phyloP scores from a whole-genome alignment of 495 filamentous ascomycete species.

The Penicillium ucsense region DNA sequence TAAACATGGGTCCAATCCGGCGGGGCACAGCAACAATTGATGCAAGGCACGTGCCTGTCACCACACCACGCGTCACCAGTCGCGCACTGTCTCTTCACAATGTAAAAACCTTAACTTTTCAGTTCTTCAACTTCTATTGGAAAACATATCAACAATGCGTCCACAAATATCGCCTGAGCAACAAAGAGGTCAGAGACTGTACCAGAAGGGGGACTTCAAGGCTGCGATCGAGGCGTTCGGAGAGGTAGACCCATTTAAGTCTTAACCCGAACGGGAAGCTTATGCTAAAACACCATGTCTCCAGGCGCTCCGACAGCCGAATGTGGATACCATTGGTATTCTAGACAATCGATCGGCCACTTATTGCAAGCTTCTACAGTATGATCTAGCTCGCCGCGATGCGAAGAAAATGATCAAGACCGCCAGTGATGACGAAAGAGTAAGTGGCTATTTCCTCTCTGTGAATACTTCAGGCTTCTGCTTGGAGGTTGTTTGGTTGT shows the following conservation, averaged over 20 bases:
- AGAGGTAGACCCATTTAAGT: slow-evolving; percentile 21
- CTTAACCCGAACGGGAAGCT: slow-evolving; percentile 9
- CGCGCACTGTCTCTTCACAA: not conserved
- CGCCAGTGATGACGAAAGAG: slow-evolving; percentile 38
- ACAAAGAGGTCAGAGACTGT: slow-evolving; percentile 31
- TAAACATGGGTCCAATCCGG: slow-evolving; percentile 30
- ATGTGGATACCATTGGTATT: slow-evolving; percentile 28
- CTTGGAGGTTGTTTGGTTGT: no score
- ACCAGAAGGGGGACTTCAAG: slow-evolving; percentile 29
- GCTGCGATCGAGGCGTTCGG: slow-evolving; percentile 34
- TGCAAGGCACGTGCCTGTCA: slow-evolving; percentile 13
- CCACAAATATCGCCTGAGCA: slow-evolving; percentile 11
- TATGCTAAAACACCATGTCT: not conserved
- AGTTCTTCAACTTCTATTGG: no score
- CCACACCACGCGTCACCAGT: not conserved
- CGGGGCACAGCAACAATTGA: slow-evolving; percentile 2
- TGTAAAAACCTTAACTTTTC: no score
- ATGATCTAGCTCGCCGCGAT: slow-evolving; percentile 47
- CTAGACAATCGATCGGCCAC: slow-evolving; percentile 54
- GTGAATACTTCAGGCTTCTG: not conserved
- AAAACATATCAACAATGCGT: not conserved
- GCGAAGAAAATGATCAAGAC: slow-evolving; percentile 48
- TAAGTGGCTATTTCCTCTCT: slow-evolving; percentile 15
- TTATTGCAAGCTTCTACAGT: slow-evolving; percentile 46
- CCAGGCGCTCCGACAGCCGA: slow-evolving; percentile 27